Base-by-base conservation (phyloP, 108 stramenopile genomes). In the Nitzschia sp. region DNA sequence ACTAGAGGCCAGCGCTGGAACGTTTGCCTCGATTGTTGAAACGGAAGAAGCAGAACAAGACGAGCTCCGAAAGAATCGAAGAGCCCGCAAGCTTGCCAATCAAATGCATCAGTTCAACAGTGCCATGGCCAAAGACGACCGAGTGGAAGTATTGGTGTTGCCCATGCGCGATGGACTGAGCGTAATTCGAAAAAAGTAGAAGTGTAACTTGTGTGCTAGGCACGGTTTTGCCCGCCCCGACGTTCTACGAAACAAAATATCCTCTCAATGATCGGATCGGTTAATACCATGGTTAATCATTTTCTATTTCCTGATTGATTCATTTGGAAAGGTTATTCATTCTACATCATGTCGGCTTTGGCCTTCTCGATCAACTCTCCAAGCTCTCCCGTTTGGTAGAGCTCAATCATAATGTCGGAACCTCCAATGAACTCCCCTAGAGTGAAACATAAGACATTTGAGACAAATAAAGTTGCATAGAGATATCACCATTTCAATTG, bases 401-500 rank as follows among this genome's bases (percentile, higher is more conserved):
- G 75, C 68, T 85, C 76, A 64, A 80, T 77, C 79, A 84, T 84
- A 57, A 99, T 99, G 80, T 99, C 98, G 64, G 91, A 93, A 54
- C 98, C 98, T 55, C 98, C 98, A 56, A 99, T 83, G 77, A 99
- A 99, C 70, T 98, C 98, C n/a, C n/a, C n/a, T n/a, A n/a, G n/a
- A n/a, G n/a, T n/a, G n/a, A n/a, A n/a, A n/a, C n/a, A n/a, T n/a
- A n/a, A n/a, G n/a, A n/a, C n/a, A n/a, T n/a, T n/a, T n/a, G n/a
- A n/a, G n/a, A n/a, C n/a, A n/a, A n/a, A n/a, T n/a, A n/a, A n/a
- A n/a, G n/a, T n/a, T n/a, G n/a, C n/a, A n/a, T n/a, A n/a, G n/a
- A n/a, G n/a, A n/a, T n/a, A n/a, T n/a, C n/a, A n/a, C n/a, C n/a
- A n/a, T n/a, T n/a, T n/a, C n/a, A n/a, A n/a, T n/a, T n/a, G n/a